Evolutionary conservation across 345 rosid species (phyloP).

Genomic region (Excoecaria agallocha): DNA sequence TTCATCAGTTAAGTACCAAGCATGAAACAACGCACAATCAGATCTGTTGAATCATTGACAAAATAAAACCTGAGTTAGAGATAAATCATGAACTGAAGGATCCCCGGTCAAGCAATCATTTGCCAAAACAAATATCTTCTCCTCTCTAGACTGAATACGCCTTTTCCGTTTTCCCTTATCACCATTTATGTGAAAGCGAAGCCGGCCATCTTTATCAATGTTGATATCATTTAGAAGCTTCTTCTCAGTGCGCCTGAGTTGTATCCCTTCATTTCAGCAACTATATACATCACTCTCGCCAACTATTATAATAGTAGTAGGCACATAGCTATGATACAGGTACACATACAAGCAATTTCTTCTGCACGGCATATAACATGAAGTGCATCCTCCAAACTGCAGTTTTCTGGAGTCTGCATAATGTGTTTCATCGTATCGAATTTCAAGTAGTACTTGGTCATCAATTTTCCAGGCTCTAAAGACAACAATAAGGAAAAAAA

Average conservation of each 20-base stretch:
- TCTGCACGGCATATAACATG: constrained; percentile 74
- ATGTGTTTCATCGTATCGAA: constrained; percentile 90
- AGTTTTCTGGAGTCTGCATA: constrained; percentile 57
- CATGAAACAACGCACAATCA: constrained; percentile 10
- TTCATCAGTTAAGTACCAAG: constrained; percentile 24
- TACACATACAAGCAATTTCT: constrained; percentile 83
- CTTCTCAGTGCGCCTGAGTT: constrained; percentile 94
- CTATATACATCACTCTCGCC: constrained; percentile 5
- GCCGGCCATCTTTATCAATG: constrained; percentile 71
- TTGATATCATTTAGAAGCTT: constrained; percentile 86
- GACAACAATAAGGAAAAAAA: constrained; percentile 14
- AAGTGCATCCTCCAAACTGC: constrained; percentile 79
- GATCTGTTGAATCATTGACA: not conserved
- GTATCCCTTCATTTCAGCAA: constrained; percentile 80
- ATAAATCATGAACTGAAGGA: constrained; percentile 82
- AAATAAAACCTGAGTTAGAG: constrained; percentile 75
- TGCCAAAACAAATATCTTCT: constrained; percentile 81
- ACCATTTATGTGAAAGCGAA: constrained; percentile 77
- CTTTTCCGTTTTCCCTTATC: constrained; percentile 84
- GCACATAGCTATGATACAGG: constrained; percentile 8
- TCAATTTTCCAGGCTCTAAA: constrained; percentile 88
- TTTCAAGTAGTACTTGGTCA: constrained; percentile 94
- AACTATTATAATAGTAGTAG: constrained; percentile 1
- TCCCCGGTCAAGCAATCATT: constrained; percentile 97
- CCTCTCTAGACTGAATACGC: constrained; percentile 91